Evolutionary conservation across 257 asterid species (phyloP).

Genomic region (Solanum verrucosum): DNA sequence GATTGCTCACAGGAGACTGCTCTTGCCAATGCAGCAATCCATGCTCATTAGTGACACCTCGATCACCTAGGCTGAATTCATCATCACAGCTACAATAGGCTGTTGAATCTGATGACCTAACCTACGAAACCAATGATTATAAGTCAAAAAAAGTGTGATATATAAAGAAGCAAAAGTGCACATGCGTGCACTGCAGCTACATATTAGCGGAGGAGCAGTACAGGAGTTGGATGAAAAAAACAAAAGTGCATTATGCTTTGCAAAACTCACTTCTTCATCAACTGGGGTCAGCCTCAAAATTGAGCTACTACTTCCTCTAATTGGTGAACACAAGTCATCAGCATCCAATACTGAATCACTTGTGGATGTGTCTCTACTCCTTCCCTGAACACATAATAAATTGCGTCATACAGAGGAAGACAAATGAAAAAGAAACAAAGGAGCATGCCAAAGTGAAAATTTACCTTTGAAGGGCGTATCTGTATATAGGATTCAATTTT

Average conservation of each 20-base stretch:
- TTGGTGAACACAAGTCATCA: constrained; percentile 46
- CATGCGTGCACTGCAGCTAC: background rate
- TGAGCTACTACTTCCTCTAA: constrained; percentile 27
- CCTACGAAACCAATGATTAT: constrained; percentile 30
- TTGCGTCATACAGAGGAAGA: background rate
- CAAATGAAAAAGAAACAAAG: background rate
- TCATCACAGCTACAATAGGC: constrained; percentile 66
- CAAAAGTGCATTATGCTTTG: background rate
- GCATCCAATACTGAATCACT: constrained; percentile 51
- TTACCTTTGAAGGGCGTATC: constrained; percentile 42
- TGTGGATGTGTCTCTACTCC: constrained; percentile 35
- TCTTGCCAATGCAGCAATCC: constrained; percentile 15
- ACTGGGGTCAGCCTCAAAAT: constrained; percentile 32
- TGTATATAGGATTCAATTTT: constrained; percentile 31
- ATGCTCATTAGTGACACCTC: constrained; percentile 28
- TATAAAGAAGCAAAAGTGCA: background rate
- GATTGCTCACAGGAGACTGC: constrained; percentile 15
- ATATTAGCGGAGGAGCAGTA: background rate
- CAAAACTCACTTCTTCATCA: constrained; percentile 63
- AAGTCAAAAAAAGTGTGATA: background rate
- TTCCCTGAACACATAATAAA: constrained; percentile 36
- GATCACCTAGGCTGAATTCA: constrained; percentile 37
- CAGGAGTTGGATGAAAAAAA: background rate
- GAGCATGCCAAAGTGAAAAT: background rate
- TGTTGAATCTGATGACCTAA: constrained; percentile 46